Percentiles rank a stretch among this genome's conserved stretches.
Evolutionary conservation across 164 flowering plant species (phyloP).

Genomic region (Magnolia changhungtana): DNA sequence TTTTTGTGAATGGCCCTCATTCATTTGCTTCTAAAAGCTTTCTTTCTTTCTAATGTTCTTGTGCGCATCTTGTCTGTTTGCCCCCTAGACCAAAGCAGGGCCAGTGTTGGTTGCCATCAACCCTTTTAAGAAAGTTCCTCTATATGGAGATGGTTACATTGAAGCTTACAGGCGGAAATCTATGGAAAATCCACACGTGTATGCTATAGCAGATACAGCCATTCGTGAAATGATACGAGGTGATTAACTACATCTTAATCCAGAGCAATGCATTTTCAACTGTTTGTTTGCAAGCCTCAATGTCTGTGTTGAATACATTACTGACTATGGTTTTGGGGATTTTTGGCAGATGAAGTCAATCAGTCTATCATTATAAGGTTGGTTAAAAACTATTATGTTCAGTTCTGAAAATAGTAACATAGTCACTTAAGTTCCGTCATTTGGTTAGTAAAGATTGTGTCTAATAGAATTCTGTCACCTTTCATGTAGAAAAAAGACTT

Average conservation of each 20-base stretch:
- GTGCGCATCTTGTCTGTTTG: slow-evolving; percentile 1
- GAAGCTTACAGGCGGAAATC: slow-evolving; percentile 80
- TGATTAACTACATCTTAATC: slow-evolving; percentile 16
- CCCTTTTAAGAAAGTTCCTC: slow-evolving; percentile 82
- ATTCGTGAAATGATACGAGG: slow-evolving; percentile 97
- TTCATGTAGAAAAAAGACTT: no score
- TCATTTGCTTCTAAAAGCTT: background rate
- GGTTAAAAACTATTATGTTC: slow-evolving; percentile 26
- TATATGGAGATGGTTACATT: slow-evolving; percentile 82
- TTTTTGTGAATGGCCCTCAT: slow-evolving; percentile 6
- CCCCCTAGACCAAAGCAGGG: slow-evolving; percentile 90
- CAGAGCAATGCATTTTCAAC: background rate
- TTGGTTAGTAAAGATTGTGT: background rate
- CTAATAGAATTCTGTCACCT: background rate
- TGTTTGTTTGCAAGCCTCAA: background rate
- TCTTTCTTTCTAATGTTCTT: slow-evolving; percentile 12
- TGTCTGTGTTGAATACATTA: background rate
- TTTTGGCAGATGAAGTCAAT: slow-evolving; percentile 93
- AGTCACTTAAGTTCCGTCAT: background rate
- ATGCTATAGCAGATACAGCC: slow-evolving; percentile 95
- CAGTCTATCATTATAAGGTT: slow-evolving; percentile 99
- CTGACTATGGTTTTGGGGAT: slow-evolving; percentile 3
- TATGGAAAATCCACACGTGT: slow-evolving; percentile 84
- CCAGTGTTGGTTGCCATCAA: slow-evolving; percentile 96
- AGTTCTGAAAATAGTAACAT: background rate